These are phyloP conservation scores for Cryptosporidium meleagridis DNA, from an alignment of 169 alveolate species.

Conservation along the genomic window DNA sequence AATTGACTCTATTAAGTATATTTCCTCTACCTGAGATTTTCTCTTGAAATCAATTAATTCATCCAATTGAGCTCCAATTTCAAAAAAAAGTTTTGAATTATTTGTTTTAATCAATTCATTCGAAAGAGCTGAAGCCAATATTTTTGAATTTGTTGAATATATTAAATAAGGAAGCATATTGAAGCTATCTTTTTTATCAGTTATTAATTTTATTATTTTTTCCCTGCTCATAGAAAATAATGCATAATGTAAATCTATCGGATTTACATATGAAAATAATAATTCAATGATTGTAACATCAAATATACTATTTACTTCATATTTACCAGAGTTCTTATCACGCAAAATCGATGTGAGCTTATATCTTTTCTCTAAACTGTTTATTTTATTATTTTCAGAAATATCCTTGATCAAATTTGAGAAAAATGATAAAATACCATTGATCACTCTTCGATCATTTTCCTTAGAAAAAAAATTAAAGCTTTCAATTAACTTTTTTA, in stretches of 20 bases:
- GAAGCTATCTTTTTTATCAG: neutral
- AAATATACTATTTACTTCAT: neutral
- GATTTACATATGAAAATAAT: neutral
- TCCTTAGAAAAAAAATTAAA: neutral
- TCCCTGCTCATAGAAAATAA: conserved; percentile 6
- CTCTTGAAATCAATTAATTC: neutral
- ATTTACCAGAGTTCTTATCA: neutral
- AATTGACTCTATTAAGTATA: neutral
- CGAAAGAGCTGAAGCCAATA: conserved; percentile 20
- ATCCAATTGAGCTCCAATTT: neutral
- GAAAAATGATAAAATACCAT: neutral
- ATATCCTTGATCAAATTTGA: neutral
- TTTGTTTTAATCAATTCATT: neutral
- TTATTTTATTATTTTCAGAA: conserved; percentile 5
- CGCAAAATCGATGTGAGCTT: neutral
- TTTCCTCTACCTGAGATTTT: neutral
- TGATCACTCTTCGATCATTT: neutral
- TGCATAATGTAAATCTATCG: conserved; percentile 28
- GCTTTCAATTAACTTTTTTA: neutral
- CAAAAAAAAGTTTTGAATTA: conserved; percentile 2
- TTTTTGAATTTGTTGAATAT: conserved; percentile 35
- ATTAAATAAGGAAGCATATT: conserved; percentile 19
- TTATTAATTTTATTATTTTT: neutral
- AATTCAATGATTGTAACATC: neutral
- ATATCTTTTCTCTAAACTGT: neutral